Percentiles rank a stretch among this genome's conserved stretches.
These are phyloP conservation scores for Fusarium secorum DNA, from an alignment of 2,329 filamentous ascomycete species.

Conservation along the genomic window DNA sequence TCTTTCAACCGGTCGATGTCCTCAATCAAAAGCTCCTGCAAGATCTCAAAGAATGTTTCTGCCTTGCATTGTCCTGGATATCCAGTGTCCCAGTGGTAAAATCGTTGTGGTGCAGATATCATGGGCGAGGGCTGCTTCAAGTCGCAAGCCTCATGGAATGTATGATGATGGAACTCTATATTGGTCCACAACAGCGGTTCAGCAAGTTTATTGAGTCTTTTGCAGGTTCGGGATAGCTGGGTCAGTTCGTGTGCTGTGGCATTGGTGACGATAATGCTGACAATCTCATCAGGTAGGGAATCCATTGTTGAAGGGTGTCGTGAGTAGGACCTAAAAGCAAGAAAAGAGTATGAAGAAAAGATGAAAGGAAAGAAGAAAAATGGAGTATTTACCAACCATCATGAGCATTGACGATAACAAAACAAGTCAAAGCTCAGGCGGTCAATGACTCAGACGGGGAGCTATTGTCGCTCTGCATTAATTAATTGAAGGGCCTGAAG, in stretches of 20 bases:
- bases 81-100: neutral
- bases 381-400: neutral
- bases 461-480: neutral
- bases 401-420: too few relatives aligned
- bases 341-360: accelerated
- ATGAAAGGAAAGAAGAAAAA: too few relatives aligned
- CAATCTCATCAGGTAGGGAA: neutral
- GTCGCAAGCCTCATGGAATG: neutral
- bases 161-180: neutral
- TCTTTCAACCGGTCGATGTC: neutral
- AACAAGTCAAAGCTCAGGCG: neutral
- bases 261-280: neutral
- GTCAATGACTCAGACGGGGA: neutral
- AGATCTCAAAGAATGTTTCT: neutral
- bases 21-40: neutral
- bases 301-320: neutral
- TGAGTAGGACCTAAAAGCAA: too few relatives aligned
- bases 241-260: neutral
- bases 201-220: neutral
- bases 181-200: neutral
- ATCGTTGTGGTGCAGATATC: neutral
- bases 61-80: neutral
- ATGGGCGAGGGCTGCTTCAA: neutral
- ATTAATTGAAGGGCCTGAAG: neutral
- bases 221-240: neutral